Percentiles rank a stretch among this genome's conserved stretches.
Evolutionary conservation across 139 green algal genomes (phyloP).

Genomic region (Chlamydomonas asymmetrica): DNA sequence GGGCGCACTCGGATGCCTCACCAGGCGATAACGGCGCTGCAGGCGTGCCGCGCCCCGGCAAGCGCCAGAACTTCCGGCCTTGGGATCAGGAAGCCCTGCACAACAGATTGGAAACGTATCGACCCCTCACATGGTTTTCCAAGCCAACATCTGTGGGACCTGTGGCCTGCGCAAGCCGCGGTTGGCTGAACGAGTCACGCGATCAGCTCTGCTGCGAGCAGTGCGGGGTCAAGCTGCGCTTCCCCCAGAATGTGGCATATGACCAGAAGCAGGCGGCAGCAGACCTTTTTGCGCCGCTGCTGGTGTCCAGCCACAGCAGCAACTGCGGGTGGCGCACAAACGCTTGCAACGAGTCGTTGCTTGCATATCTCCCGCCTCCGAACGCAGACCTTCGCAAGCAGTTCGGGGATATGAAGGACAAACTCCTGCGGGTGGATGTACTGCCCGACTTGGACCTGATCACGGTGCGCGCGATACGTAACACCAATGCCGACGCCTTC

Average conservation of each 20-base stretch:
- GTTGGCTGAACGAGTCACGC: constrained; percentile 54
- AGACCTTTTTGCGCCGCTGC: constrained; percentile 23
- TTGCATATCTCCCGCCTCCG: constrained; percentile 54
- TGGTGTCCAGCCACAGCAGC: constrained; percentile 45
- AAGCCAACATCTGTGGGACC: constrained; percentile 63
- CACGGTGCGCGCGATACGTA: constrained; percentile 7
- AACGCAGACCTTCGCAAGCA: neutral
- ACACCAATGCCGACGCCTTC: no score
- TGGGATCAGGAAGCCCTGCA: constrained; percentile 73
- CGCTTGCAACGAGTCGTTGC: constrained; percentile 42
- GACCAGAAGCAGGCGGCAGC: constrained; percentile 25
- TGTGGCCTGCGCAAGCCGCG: constrained; percentile 61
- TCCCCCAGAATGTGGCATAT: constrained; percentile 38
- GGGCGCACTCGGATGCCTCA: constrained; percentile 5
- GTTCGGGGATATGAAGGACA: neutral
- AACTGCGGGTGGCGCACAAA: constrained; percentile 61
- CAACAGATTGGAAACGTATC: constrained; percentile 67
- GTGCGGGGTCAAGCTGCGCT: constrained; percentile 61
- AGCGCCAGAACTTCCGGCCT: constrained; percentile 20
- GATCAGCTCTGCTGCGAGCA: constrained; percentile 67
- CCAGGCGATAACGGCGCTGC: neutral
- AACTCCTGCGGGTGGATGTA: constrained; percentile 21
- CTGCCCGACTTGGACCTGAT: constrained; percentile 28
- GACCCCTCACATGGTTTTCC: constrained; percentile 69
- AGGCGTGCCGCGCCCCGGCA: neutral